Conservation (phyloP, 768 basidiomycete species). For the Albatrellus ellisii region DNA sequence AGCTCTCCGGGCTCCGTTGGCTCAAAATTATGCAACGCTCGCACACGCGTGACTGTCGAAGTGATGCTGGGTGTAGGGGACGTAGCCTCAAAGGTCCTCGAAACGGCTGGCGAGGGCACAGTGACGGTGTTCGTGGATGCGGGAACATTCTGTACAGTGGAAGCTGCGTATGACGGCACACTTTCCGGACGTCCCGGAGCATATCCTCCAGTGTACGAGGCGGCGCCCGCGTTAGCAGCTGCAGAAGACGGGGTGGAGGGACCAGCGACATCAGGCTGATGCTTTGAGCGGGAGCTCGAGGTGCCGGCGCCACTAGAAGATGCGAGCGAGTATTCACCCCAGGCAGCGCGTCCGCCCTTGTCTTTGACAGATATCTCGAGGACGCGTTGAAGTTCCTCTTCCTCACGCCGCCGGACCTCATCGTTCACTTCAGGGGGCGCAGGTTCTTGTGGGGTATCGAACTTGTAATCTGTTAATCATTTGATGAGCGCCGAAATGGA, state of each 20-base stretch:
- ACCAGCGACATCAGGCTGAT: conserved; percentile 8
- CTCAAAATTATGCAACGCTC: conserved; percentile 81
- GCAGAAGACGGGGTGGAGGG: conserved; percentile 15
- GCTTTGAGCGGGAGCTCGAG: conserved; percentile 17
- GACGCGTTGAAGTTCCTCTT: conserved; percentile 88
- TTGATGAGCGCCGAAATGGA: conserved; percentile 3
- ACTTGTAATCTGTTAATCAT: conserved; percentile 47
- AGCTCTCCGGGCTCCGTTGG: conserved; percentile 84
- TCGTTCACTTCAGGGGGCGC: conserved; percentile 64
- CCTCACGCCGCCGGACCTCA: conserved; percentile 71
- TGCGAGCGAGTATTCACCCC: conserved; percentile 31
- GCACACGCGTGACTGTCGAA: conserved; percentile 61
- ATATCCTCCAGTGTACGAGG: conserved; percentile 39
- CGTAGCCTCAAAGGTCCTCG: conserved; percentile 17
- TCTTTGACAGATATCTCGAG: conserved; percentile 91
- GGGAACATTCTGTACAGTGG: too few species aligned
- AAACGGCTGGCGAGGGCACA: conserved; percentile 12
- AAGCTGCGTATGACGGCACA: neutral
- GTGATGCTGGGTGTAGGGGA: conserved; percentile 17
- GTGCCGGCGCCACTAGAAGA: conserved; percentile 24
- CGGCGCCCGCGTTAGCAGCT: conserved; percentile 12
- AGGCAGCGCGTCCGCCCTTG: conserved; percentile 62
- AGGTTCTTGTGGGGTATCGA: conserved; percentile 46
- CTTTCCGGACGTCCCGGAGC: conserved; percentile 28
- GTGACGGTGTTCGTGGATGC: neutral